Conservation (phyloP, 345 rosid genomes). For the Syzygium oleosum region DNA sequence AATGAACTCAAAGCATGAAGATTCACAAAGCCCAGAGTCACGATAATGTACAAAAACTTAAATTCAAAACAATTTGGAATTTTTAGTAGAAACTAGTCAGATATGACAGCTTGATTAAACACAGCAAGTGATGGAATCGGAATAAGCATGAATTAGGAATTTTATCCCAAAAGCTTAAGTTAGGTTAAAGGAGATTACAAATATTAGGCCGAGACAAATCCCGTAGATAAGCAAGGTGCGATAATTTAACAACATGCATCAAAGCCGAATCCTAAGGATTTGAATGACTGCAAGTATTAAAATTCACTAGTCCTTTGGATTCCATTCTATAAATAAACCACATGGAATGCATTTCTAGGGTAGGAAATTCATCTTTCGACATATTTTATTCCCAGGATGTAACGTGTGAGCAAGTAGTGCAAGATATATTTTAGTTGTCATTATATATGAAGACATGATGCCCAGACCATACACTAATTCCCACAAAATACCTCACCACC, state of each 20-base stretch:
- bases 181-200: not conserved
- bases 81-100: not conserved
- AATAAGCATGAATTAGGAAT: not conserved
- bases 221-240: not conserved
- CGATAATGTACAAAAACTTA: not conserved
- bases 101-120: not conserved
- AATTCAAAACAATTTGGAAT: not conserved
- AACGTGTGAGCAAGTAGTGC: not conserved
- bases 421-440: not conserved
- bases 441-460: not conserved
- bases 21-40: not conserved
- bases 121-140: not conserved
- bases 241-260: not conserved
- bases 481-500: not conserved
- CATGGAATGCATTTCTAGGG: not conserved
- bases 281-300: not conserved
- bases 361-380: not conserved
- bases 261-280: not conserved
- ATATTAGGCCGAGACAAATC: not conserved
- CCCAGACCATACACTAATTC: not conserved
- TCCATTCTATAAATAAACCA: not conserved
- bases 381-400: not conserved
- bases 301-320: not conserved
- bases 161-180: not conserved
- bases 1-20: not conserved